Evolutionary conservation across 2,329 filamentous ascomycete genomes (phyloP), one percentile per base, ranked within the genome.

Genomic region (Pestalotiopsis sp.): DNA sequence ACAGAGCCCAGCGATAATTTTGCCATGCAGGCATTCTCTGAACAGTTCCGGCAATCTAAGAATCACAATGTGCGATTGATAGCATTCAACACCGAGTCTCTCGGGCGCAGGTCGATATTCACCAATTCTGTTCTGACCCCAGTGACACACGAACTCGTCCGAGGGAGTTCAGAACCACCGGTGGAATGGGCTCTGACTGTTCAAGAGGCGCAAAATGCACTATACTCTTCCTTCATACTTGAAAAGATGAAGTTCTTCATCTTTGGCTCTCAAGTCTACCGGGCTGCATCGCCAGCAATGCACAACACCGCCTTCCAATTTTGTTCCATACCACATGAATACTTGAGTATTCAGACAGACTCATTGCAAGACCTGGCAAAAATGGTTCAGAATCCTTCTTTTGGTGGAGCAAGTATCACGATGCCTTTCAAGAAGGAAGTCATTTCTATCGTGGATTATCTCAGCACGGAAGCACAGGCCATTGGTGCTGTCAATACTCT

Each of bases 401-500:
- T 64, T 40, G 61, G 61, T 64, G 61, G 61, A 3, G 61, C 61
- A 10, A 64, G 61, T 35, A 64, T 64, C 7, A 64, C 61, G 2
- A 24, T 24, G 22, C 61, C 61, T 1, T 64, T 64, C 40, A 64
- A 64, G 26, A 35, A 35, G 11, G 61, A 64, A 14, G 40, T 64
- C n/a, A 48, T 64, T 11, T 39, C 61, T 17, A 38, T 64, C 17
- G n/a, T 64, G 4, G 61, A 64, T 22, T 22, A 26, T 44, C 40
- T 64, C 11, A 64, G 61, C 24, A 38, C 61, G 39, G 61, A 35
- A 26, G 61, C 61, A 22, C 40, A 40, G 14, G 61, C 61, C 3
- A 64, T 64, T 13, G 61, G 61, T 20, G 61, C 61, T 24, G 61
- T 64, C 30, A 64, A 64, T 20, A 64, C 61, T 11, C 17, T 64